Evolutionary conservation across 2,329 filamentous ascomycete genomes (phyloP).

Genomic region (Cercospora berteroae): DNA sequence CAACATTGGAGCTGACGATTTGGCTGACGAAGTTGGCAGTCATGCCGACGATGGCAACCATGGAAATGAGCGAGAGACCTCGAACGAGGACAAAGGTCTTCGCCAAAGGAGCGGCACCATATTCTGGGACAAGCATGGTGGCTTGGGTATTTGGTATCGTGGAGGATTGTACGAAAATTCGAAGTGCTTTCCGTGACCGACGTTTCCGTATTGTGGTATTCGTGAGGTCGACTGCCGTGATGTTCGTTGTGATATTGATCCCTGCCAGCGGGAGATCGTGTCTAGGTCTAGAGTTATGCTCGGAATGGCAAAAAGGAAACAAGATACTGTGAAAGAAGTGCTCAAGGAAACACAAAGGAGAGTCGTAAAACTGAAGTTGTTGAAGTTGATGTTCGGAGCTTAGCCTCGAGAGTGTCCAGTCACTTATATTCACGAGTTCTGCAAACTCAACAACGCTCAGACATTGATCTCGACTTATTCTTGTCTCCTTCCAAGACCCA

Average conservation of each 20-base stretch:
- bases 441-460: constrained; percentile 3
- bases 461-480: constrained; percentile 19
- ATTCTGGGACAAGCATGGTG: constrained; percentile 57
- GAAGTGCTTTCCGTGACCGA: constrained; percentile 14
- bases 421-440: constrained; percentile 17
- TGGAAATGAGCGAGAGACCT: constrained; percentile 65
- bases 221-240: constrained; percentile 5
- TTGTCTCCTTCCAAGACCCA: constrained; percentile 16
- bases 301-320: background rate
- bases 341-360: constrained; percentile 18
- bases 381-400: constrained; percentile 1
- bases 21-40: constrained; percentile 77
- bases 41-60: constrained; percentile 77
- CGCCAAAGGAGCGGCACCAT: constrained; percentile 66
- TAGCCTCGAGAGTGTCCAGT: background rate
- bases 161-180: constrained; percentile 1
- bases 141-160: constrained; percentile 6
- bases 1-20: constrained; percentile 65
- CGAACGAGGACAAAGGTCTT: constrained; percentile 75
- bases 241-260: constrained; percentile 15
- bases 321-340: background rate
- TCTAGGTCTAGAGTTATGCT: constrained; percentile 1
- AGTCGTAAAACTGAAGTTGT: constrained; percentile 15
- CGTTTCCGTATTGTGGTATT: constrained; percentile 7
- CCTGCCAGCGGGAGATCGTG: constrained; percentile 32